Percentiles rank a stretch among this genome's conserved stretches.
phyloP scores from a whole-genome alignment of 352 stramenopile species.

The Globisporangium nagaii region DNA sequence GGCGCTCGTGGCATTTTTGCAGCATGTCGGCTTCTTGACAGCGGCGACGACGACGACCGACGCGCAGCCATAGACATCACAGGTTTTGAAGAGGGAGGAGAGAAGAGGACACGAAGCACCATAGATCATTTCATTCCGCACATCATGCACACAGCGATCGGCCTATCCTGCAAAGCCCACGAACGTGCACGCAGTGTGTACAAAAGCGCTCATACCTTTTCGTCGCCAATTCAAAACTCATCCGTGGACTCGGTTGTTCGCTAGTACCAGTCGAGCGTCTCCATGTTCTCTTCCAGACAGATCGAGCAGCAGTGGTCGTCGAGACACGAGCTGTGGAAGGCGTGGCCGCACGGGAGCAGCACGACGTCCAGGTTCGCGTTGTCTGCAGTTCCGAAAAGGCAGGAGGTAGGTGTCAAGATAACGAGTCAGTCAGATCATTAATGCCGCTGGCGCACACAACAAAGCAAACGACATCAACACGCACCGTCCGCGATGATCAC shows the following conservation, averaged over 20 bases:
- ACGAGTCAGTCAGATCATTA: background rate
- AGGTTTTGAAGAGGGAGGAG: background rate
- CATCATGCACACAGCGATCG: no score
- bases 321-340: slow-evolving; percentile 65
- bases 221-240: slow-evolving; percentile 6
- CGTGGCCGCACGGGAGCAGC: slow-evolving; percentile 75
- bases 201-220: no score
- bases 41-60: background rate
- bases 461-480: slow-evolving; percentile 9
- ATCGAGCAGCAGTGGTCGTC: slow-evolving; percentile 56
- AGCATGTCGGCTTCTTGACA: slow-evolving; percentile 31
- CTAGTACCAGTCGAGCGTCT: slow-evolving; percentile 30
- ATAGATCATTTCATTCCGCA: no score
- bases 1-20: slow-evolving; percentile 53
- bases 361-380: slow-evolving; percentile 72
- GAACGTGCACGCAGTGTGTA: no score
- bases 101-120: background rate
- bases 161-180: no score
- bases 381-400: slow-evolving; percentile 22
- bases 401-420: background rate
- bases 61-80: background rate
- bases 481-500: slow-evolving; percentile 77
- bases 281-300: slow-evolving; percentile 57
- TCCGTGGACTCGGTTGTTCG: background rate
- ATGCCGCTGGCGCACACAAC: slow-evolving; percentile 1